These are phyloP conservation scores for Durusdinium trenchii DNA, from an alignment of 73 alveolate species.

Conservation along the genomic window DNA sequence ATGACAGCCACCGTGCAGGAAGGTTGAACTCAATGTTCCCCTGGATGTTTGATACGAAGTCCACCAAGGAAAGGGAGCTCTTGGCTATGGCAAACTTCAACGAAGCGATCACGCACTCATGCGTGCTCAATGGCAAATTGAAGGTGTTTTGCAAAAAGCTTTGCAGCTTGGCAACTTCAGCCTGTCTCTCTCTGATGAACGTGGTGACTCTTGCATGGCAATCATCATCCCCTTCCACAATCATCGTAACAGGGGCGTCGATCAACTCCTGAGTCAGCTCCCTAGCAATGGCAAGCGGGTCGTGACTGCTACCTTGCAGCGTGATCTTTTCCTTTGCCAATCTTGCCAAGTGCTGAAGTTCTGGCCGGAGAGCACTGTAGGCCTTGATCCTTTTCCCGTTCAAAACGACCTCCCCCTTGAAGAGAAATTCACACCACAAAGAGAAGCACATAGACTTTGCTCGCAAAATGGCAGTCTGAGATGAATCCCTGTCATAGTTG, in stretches of 20 bases:
- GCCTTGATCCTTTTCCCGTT: slow-evolving; percentile 19
- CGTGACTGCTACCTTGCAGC: neutral
- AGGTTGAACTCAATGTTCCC: neutral
- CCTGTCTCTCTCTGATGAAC: neutral
- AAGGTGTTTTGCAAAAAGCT: neutral
- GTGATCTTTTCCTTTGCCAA: neutral
- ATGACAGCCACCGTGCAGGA: slow-evolving; percentile 34
- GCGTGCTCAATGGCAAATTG: slow-evolving; percentile 19
- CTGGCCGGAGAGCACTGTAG: slow-evolving; percentile 13
- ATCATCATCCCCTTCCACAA: slow-evolving; percentile 50
- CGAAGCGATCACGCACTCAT: neutral
- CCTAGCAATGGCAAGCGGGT: neutral
- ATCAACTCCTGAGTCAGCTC: slow-evolving; percentile 44
- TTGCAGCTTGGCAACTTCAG: neutral
- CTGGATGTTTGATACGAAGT: neutral
- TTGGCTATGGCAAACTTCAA: neutral
- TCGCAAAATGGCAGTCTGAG: neutral
- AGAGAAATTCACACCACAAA: slow-evolving; percentile 11
- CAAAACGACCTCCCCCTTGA: neutral
- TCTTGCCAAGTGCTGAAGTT: neutral
- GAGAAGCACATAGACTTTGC: slow-evolving; percentile 24
- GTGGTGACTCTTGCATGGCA: neutral
- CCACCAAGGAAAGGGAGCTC: slow-evolving; percentile 3
- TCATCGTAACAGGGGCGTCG: neutral
- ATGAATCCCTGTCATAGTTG: neutral